phyloP scores from a whole-genome alignment of 1,139 yeast genomes.

The Debaryomycetaceae sp. region DNA sequence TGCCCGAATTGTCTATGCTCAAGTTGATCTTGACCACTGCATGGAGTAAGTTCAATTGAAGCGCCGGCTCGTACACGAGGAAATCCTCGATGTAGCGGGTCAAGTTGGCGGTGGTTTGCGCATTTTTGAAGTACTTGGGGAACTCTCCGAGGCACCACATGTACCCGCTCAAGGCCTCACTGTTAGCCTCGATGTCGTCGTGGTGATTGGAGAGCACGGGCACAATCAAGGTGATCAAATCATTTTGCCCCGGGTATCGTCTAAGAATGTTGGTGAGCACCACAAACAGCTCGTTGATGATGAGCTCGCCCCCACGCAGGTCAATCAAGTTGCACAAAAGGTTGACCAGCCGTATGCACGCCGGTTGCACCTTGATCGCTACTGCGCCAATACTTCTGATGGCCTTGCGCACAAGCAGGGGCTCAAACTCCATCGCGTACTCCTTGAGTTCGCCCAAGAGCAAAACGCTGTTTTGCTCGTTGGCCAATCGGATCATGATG shows the following conservation, averaged over 20 bases:
- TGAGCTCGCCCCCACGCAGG: constrained; percentile 68
- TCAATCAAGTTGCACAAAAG: constrained; percentile 70
- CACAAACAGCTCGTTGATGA: constrained; percentile 74
- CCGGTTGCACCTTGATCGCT: constrained; percentile 70
- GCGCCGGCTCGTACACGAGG: constrained; percentile 64
- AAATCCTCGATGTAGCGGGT: constrained; percentile 56
- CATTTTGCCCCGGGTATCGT: constrained; percentile 62
- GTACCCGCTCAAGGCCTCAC: constrained; percentile 69
- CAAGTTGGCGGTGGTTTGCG: constrained; percentile 31
- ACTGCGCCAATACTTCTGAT: constrained; percentile 83
- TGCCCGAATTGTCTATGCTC: constrained; percentile 31
- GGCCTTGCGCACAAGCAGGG: constrained; percentile 79
- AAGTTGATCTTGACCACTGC: constrained; percentile 66
- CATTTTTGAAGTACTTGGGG: constrained; percentile 63
- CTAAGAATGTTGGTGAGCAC: constrained; percentile 79
- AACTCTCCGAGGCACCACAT: constrained; percentile 90
- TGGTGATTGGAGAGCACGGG: constrained; percentile 63
- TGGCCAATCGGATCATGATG: constrained; percentile 81
- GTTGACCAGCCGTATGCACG: constrained; percentile 69
- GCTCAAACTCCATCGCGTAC: constrained; percentile 91
- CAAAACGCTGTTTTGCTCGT: constrained; percentile 61
- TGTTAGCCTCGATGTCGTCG: constrained; percentile 50
- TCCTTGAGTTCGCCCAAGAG: constrained; percentile 84
- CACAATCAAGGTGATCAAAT: constrained; percentile 59
- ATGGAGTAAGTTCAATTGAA: constrained; percentile 74